These are phyloP conservation scores for Fusarium foetens DNA, from an alignment of 2,329 filamentous ascomycete genomes.

Conservation along the genomic window DNA sequence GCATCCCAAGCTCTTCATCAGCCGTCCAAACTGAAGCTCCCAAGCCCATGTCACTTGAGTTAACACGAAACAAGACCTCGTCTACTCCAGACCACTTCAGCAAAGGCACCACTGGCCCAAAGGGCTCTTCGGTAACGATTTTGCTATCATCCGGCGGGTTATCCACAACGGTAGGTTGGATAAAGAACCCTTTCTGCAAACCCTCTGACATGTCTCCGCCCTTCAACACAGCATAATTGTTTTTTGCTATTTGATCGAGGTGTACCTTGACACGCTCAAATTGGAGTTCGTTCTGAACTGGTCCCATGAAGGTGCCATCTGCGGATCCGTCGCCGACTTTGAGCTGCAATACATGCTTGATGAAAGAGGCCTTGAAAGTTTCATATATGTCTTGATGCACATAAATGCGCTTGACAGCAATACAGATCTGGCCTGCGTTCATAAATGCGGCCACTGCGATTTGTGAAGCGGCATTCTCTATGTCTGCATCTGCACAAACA, in stretches of 20 bases:
- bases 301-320: background rate
- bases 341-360: background rate
- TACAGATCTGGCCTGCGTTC: conserved; percentile 58
- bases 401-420: conserved; percentile 62
- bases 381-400: conserved; percentile 69
- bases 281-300: background rate
- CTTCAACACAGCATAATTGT: background rate
- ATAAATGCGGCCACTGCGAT: conserved; percentile 61
- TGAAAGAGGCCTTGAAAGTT: background rate
- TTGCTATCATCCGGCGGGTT: conserved; percentile 15
- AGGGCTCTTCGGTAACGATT: conserved; percentile 17
- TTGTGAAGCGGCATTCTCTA: conserved; percentile 43
- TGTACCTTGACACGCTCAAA: background rate
- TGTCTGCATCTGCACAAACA: conserved; percentile 65
- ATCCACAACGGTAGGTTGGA: conserved; percentile 3
- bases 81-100: conserved; percentile 9
- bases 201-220: background rate
- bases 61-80: conserved; percentile 13
- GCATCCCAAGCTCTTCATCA: background rate
- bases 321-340: background rate
- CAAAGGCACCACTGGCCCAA: conserved; percentile 18
- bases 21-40: conserved; percentile 19
- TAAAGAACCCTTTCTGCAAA: background rate
- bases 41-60: conserved; percentile 15
- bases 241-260: background rate